phyloP scores from a whole-genome alignment of 768 basidiomycete genomes.

The Boletus insuetus region DNA sequence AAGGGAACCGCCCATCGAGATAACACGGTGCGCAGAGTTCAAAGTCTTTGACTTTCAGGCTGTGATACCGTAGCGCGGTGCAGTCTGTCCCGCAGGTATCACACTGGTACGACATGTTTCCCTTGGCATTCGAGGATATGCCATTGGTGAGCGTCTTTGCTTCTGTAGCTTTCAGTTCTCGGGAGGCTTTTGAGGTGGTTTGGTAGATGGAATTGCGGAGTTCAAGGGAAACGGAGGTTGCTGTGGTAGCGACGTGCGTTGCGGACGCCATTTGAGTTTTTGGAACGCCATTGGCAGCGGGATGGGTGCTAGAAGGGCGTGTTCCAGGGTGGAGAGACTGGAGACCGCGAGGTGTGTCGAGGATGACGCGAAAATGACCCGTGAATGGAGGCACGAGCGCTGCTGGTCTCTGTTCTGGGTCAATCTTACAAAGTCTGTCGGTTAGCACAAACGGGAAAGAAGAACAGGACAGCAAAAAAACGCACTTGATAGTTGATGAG shows the following conservation, averaged over 20 bases:
- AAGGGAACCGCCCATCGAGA: conserved; percentile 94
- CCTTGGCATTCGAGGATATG: conserved; percentile 44
- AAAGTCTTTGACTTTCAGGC: conserved; percentile 87
- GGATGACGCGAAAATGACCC: conserved; percentile 96
- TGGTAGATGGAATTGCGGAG: conserved; percentile 87
- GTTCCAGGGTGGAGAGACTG: conserved; percentile 90
- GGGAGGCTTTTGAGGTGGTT: conserved; percentile 81
- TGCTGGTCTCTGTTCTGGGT: conserved; percentile 93
- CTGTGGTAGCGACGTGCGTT: conserved; percentile 3
- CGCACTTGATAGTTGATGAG: conserved; percentile 96
- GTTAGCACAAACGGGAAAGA: conserved; percentile 1
- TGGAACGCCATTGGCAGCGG: conserved; percentile 47
- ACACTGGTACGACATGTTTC: conserved; percentile 66
- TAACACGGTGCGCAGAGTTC: conserved; percentile 92
- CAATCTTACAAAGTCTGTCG: conserved; percentile 60
- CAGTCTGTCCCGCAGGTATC: conserved; percentile 97
- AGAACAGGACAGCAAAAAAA: not conserved
- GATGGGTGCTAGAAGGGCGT: conserved; percentile 46
- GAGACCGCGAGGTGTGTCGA: conserved; percentile 94
- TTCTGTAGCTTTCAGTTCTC: conserved; percentile 63
- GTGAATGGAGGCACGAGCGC: conserved; percentile 96
- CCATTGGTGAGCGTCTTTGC: conserved; percentile 61
- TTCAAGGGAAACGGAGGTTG: conserved; percentile 72
- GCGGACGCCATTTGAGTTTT: conserved; percentile 32
- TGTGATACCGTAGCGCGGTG: conserved; percentile 84